Percentiles rank a stretch among this genome's conserved stretches.
Conservation (phyloP, 108 stramenopile genomes). For the Stephanodiscus triporus region DNA sequence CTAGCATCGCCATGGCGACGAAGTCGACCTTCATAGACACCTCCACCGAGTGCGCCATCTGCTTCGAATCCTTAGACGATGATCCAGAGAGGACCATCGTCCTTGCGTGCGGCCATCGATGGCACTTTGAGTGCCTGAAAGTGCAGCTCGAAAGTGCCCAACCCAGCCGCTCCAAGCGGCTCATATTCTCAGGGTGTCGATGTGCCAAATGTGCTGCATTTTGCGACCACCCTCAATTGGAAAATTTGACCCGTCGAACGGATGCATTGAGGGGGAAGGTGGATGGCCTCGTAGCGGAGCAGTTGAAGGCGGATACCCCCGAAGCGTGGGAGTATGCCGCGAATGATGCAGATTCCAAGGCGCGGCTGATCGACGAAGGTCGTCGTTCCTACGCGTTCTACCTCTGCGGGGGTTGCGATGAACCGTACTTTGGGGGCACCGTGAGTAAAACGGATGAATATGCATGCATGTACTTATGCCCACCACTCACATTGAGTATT, state of each 20-base stretch:
- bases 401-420: conserved; percentile 61
- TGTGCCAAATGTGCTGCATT: conserved; percentile 68
- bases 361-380: conserved; percentile 45
- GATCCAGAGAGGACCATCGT: conserved; percentile 39
- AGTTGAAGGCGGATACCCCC: conserved; percentile 50
- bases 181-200: conserved; percentile 66
- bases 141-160: conserved; percentile 59
- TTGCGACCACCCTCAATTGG: conserved; percentile 57
- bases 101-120: conserved; percentile 64
- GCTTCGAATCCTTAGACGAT: conserved; percentile 47
- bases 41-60: conserved; percentile 76
- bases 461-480: no score
- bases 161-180: conserved; percentile 47
- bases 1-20: not conserved
- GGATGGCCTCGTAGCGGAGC: conserved; percentile 56
- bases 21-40: conserved; percentile 45
- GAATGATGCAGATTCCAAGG: conserved; percentile 1
- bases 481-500: no score
- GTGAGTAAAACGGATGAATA: no score
- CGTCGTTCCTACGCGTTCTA: conserved; percentile 66
- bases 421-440: conserved; percentile 79
- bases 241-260: conserved; percentile 58
- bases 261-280: conserved; percentile 62
- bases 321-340: conserved; percentile 18
- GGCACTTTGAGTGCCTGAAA: conserved; percentile 57